phyloP scores from a whole-genome alignment of 257 asterid species.

The Nicotiana tabacum region DNA sequence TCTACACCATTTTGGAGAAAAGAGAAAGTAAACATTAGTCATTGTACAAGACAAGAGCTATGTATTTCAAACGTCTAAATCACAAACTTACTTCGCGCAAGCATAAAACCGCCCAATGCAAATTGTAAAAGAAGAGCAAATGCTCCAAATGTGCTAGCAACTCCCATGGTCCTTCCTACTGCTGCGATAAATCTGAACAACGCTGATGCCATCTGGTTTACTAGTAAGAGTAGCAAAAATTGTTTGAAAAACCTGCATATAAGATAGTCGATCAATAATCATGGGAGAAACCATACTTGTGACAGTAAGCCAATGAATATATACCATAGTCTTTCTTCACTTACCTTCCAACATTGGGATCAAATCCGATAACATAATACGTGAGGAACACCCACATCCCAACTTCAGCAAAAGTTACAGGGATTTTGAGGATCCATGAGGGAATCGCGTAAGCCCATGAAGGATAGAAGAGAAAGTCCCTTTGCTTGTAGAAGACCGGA shows the following conservation, averaged over 20 bases:
- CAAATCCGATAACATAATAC: slow-evolving; percentile 61
- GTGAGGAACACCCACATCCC: slow-evolving; percentile 43
- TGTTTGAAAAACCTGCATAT: slow-evolving; percentile 54
- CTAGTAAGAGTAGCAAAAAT: slow-evolving; percentile 37
- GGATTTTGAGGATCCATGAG: slow-evolving; percentile 60
- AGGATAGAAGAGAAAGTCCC: slow-evolving; percentile 62
- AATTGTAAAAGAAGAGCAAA: slow-evolving; percentile 40
- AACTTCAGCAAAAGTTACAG: slow-evolving; percentile 44
- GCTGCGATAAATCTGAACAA: slow-evolving; percentile 57
- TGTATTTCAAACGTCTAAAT: not conserved
- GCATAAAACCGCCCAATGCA: slow-evolving; percentile 62
- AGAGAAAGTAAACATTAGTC: slow-evolving; percentile 8
- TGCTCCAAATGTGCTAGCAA: slow-evolving; percentile 65
- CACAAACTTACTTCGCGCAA: slow-evolving; percentile 50
- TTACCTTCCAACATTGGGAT: slow-evolving; percentile 64
- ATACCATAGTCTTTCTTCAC: not conserved
- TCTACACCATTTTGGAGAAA: slow-evolving; percentile 23
- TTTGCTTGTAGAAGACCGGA: slow-evolving; percentile 75
- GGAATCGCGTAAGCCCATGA: slow-evolving; percentile 74
- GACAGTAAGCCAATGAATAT: not conserved
- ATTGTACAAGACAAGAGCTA: not conserved
- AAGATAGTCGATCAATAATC: not conserved
- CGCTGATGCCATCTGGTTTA: slow-evolving; percentile 43
- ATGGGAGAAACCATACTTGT: not conserved
- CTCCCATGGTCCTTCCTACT: slow-evolving; percentile 53